phyloP scores from a whole-genome alignment of 2,329 filamentous ascomycete species.

The Curvularia eragrostidis region DNA sequence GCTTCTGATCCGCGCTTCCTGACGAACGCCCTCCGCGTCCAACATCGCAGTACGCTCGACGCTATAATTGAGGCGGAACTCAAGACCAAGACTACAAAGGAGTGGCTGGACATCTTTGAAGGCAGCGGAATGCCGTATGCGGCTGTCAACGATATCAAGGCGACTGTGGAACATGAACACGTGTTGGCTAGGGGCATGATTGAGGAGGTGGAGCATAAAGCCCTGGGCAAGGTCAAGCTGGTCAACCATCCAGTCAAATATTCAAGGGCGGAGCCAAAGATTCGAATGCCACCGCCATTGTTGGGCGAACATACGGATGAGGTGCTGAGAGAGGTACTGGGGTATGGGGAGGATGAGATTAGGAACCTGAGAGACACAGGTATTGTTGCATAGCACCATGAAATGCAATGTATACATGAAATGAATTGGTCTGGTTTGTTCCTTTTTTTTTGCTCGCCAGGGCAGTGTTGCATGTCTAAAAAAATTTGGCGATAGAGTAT shows the following conservation, averaged over 20 bases:
- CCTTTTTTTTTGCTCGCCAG: neutral
- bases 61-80: conserved; percentile 77
- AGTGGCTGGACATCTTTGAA: conserved; percentile 88
- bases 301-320: conserved; percentile 60
- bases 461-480: neutral
- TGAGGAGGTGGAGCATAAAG: conserved; percentile 79
- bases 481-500: no score
- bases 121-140: conserved; percentile 93
- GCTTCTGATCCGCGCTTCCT: conserved; percentile 62
- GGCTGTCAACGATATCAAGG: conserved; percentile 89
- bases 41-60: conserved; percentile 79
- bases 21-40: conserved; percentile 65
- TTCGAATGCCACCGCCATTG: conserved; percentile 81
- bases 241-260: conserved; percentile 96
- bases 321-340: conserved; percentile 41
- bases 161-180: conserved; percentile 82
- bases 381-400: conserved; percentile 19
- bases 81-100: conserved; percentile 75
- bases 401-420: neutral
- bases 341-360: conserved; percentile 34
- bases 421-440: no score
- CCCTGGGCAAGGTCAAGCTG: conserved; percentile 83
- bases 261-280: conserved; percentile 77
- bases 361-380: conserved; percentile 16
- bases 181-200: conserved; percentile 84